These are phyloP conservation scores for Sporothrix pseudoabietina DNA, from an alignment of 2,329 filamentous ascomycete genomes.

Conservation along the genomic window DNA sequence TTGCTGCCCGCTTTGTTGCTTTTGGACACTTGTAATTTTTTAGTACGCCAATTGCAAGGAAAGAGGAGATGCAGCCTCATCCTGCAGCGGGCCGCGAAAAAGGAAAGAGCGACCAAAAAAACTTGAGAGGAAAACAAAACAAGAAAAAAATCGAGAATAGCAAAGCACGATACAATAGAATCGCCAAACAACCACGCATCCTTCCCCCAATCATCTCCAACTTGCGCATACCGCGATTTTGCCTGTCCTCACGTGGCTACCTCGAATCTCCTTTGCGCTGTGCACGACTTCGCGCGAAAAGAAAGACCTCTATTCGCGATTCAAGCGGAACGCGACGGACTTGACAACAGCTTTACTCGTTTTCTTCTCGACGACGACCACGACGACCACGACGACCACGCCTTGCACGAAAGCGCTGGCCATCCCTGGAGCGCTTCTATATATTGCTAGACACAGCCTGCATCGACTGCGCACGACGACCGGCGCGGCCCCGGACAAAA, in stretches of 20 bases:
- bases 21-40: background rate
- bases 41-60: constrained; percentile 20
- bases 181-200: background rate
- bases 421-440: too few species aligned
- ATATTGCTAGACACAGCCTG: too few species aligned
- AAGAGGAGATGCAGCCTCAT: constrained; percentile 15
- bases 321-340: background rate
- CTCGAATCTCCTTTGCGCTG: background rate
- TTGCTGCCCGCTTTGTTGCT: constrained; percentile 3
- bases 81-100: constrained; percentile 16
- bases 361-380: background rate
- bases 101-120: constrained; percentile 14
- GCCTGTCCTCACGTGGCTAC: background rate
- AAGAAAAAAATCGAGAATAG: background rate
- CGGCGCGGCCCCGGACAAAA: background rate
- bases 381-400: background rate
- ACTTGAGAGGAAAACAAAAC: background rate
- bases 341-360: constrained; percentile 4
- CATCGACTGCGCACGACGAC: background rate
- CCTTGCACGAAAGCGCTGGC: background rate
- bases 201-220: background rate
- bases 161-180: background rate
- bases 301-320: background rate
- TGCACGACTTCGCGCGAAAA: background rate
- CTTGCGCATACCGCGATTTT: background rate